Percentiles rank a stretch among this genome's conserved stretches.
These are phyloP conservation scores for Typha latifolia DNA, from an alignment of 176 grass and related monocot species.

Conservation along the genomic window DNA sequence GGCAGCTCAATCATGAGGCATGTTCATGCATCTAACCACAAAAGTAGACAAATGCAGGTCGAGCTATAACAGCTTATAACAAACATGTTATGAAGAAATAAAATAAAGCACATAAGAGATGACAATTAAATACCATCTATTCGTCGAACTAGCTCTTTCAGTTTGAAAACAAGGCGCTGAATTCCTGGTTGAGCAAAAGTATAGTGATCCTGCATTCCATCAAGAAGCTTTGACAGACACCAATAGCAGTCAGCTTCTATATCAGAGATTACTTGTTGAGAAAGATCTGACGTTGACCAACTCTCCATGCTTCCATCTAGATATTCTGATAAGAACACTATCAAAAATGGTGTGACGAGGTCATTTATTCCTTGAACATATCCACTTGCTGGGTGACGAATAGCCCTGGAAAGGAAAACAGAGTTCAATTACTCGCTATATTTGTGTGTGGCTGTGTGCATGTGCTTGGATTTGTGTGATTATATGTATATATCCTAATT, in stretches of 20 bases:
- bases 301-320: conserved; percentile 76
- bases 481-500: no score
- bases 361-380: conserved; percentile 99
- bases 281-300: conserved; percentile 72
- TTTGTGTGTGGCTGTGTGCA: no score
- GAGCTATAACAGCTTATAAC: no score
- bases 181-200: conserved; percentile 98
- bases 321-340: conserved; percentile 91
- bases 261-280: conserved; percentile 52
- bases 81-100: neutral
- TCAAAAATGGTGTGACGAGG: conserved; percentile 79
- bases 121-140: conserved; percentile 58
- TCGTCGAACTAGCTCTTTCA: conserved; percentile 77
- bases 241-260: conserved; percentile 96
- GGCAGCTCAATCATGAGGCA: no score
- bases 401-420: conserved; percentile 48
- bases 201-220: conserved; percentile 97
- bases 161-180: conserved; percentile 85
- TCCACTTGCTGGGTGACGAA: conserved; percentile 90
- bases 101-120: neutral
- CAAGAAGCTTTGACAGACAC: conserved; percentile 93
- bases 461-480: no score
- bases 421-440: neutral
- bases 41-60: no score
- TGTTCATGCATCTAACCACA: no score